phyloP scores from a whole-genome alignment of 345 rosid genomes.

The Syzygium aromaticum region DNA sequence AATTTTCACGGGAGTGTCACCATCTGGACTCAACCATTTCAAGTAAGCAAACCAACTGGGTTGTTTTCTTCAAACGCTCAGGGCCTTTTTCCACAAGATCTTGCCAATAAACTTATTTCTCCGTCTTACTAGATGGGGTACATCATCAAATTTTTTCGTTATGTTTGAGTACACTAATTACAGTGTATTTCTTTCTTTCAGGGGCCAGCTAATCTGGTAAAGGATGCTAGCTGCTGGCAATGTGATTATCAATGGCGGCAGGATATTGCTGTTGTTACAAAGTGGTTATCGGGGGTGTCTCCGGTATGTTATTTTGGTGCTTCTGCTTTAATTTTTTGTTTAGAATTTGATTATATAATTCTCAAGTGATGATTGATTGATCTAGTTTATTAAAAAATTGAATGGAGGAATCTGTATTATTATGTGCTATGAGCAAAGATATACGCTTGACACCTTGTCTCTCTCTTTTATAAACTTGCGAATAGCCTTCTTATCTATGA shows the following conservation, averaged over 20 bases:
- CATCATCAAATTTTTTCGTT: neutral
- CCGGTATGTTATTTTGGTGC: slow-evolving; percentile 39
- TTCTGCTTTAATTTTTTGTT: neutral
- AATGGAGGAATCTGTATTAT: neutral
- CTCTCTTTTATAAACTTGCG: neutral
- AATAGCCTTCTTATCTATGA: neutral
- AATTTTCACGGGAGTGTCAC: slow-evolving; percentile 96
- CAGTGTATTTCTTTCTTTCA: slow-evolving; percentile 14
- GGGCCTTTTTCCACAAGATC: neutral
- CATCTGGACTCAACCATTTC: slow-evolving; percentile 95
- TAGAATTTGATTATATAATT: neutral
- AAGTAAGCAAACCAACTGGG: slow-evolving; percentile 32
- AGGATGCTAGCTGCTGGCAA: slow-evolving; percentile 95
- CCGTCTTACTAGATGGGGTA: neutral
- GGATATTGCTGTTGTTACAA: slow-evolving; percentile 94
- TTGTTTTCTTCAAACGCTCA: neutral
- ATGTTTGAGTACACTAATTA: neutral
- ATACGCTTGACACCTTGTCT: neutral
- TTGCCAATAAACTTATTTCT: neutral
- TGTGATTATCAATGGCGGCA: slow-evolving; percentile 99
- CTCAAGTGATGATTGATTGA: neutral
- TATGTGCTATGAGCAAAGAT: neutral
- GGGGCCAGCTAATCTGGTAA: slow-evolving; percentile 81
- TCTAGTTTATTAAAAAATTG: neutral
- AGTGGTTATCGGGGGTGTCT: slow-evolving; percentile 93